Evolutionary conservation across 768 basidiomycete species (phyloP).

Genomic region (Lyophyllum semitale): DNA sequence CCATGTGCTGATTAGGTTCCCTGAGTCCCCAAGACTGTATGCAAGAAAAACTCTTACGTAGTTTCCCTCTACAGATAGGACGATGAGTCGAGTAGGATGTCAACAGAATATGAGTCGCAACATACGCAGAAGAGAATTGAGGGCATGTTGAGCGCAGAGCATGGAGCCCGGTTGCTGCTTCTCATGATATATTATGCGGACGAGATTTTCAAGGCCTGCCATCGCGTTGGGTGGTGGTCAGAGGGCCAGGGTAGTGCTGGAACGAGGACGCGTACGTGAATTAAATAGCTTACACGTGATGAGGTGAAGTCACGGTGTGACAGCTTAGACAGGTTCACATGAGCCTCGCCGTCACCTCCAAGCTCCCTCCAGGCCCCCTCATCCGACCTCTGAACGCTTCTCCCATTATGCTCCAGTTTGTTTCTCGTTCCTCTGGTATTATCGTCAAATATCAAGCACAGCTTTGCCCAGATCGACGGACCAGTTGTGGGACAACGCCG

Average conservation of each 20-base stretch:
- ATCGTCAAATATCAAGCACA: too few relatives aligned
- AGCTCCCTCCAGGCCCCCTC: too few relatives aligned
- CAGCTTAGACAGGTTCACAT: too few relatives aligned
- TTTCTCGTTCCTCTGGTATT: too few relatives aligned
- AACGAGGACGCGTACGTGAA: constrained; percentile 7
- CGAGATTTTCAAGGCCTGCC: constrained; percentile 55
- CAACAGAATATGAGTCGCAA: constrained; percentile 18
- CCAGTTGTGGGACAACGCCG: too few relatives aligned
- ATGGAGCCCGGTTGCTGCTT: constrained; percentile 76
- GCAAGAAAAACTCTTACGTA: constrained; percentile 37
- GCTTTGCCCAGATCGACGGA: too few relatives aligned
- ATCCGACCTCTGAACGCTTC: too few relatives aligned
- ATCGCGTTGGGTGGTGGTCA: constrained; percentile 5
- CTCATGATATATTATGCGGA: constrained; percentile 73
- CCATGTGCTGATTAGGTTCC: constrained; percentile 6
- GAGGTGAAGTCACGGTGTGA: too few relatives aligned
- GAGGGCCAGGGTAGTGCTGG: neutral
- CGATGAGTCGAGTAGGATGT: constrained; percentile 12
- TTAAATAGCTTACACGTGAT: neutral
- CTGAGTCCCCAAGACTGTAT: neutral
- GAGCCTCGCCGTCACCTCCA: too few relatives aligned
- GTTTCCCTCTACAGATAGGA: constrained; percentile 37
- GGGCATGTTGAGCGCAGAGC: constrained; percentile 86
- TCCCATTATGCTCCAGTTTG: too few relatives aligned
- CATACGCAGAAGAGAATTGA: constrained; percentile 80